These are phyloP conservation scores for Cymbopogon citratus DNA, from an alignment of 176 grass and related monocot species.

Conservation along the genomic window DNA sequence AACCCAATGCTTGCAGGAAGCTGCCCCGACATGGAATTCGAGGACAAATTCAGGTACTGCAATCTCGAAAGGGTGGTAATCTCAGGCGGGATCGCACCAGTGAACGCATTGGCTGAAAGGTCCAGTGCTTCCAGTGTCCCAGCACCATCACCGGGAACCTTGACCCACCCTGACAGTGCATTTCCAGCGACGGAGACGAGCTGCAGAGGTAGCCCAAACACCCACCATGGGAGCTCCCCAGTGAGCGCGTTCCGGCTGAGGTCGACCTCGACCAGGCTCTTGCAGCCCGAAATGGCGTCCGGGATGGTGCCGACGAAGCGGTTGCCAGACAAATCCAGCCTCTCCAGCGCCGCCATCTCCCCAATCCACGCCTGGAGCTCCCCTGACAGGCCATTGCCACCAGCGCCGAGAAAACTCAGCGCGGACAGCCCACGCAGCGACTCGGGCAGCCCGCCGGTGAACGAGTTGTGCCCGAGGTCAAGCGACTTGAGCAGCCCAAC, in stretches of 20 bases:
- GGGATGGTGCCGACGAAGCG: slow-evolving; percentile 53
- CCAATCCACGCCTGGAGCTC: slow-evolving; percentile 65
- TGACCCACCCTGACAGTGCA: slow-evolving; percentile 47
- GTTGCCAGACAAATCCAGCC: slow-evolving; percentile 66
- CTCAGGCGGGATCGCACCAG: slow-evolving; percentile 36
- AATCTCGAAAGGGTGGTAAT: slow-evolving; percentile 32
- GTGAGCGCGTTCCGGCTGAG: slow-evolving; percentile 58
- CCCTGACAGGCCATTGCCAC: slow-evolving; percentile 46
- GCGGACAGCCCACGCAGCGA: slow-evolving; percentile 44
- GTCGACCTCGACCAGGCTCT: slow-evolving; percentile 46
- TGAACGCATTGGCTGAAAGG: slow-evolving; percentile 60
- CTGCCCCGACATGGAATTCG: slow-evolving; percentile 48
- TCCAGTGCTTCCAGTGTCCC: slow-evolving; percentile 34
- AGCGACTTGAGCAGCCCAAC: slow-evolving; percentile 48
- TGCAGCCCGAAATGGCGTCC: slow-evolving; percentile 38
- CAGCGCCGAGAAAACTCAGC: slow-evolving; percentile 46
- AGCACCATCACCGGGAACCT: slow-evolving; percentile 21
- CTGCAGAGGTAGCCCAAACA: slow-evolving; percentile 47
- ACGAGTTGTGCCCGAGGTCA: slow-evolving; percentile 56
- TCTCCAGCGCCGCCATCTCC: slow-evolving; percentile 54
- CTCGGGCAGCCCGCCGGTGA: slow-evolving; percentile 54
- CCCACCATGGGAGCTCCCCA: slow-evolving; percentile 61
- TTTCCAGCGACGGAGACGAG: slow-evolving; percentile 50
- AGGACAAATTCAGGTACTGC: slow-evolving; percentile 55
- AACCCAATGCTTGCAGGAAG: slow-evolving; percentile 50